A percentile compares a stretch with the other conserved stretches of the same genome.
Conservation (phyloP, 306 rosid genomes). For the Cucumis hystrix region DNA sequence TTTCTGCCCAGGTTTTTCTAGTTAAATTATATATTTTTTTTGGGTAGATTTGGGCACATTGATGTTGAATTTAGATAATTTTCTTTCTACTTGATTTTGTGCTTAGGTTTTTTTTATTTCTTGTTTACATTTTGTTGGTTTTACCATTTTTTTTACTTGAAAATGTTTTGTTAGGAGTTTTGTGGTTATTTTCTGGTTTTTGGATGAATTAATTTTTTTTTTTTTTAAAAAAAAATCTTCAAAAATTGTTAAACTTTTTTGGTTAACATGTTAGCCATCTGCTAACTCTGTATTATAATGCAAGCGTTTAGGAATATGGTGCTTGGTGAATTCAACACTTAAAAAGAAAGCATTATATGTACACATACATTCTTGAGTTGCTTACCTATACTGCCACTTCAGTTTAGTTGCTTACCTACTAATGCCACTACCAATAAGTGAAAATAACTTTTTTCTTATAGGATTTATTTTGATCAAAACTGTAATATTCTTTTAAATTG, state of each 20-base stretch:
- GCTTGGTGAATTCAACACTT: slow-evolving; percentile 8
- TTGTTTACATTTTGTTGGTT: not conserved
- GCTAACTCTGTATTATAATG: not conserved
- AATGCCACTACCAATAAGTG: not conserved
- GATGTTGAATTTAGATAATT: not conserved
- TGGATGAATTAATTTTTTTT: not conserved
- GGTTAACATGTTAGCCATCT: not conserved
- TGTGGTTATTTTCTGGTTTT: not conserved
- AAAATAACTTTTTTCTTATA: not conserved
- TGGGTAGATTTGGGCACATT: not conserved
- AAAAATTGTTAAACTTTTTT: not conserved
- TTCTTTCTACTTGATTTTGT: not conserved
- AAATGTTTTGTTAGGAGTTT: not conserved
- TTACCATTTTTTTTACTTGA: not conserved
- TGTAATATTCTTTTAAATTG: not conserved
- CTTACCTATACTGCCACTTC: not conserved
- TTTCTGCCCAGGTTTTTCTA: not conserved
- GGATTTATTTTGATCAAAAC: not conserved
- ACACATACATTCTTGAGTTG: not conserved
- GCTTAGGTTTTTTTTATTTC: not conserved
- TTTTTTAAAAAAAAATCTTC: not conserved
- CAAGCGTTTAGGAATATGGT: slow-evolving; percentile 10
- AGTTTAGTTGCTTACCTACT: not conserved
- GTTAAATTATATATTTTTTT: not conserved
- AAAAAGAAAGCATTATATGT: slow-evolving; percentile 9